Base-by-base conservation (phyloP, 1,284 basidiomycete genomes). In the Salmacisia buchloeana region DNA sequence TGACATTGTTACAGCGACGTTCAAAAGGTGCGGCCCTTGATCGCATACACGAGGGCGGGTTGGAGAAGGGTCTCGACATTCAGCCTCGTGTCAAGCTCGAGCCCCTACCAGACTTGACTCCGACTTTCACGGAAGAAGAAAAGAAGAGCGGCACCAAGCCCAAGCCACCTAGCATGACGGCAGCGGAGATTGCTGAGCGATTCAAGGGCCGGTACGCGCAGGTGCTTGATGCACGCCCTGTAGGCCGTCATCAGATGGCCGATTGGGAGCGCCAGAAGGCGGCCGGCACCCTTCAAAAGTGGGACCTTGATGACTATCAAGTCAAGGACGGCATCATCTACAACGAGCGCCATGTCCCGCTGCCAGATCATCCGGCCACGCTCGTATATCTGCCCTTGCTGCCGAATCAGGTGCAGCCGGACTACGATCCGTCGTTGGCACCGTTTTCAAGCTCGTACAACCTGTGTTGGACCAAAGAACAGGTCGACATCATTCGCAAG, bases 121-220 rank as follows among this genome's bases (percentile, higher is more conserved):
- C 49, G 6, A 10, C 27, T 15, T 23, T 43, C 12, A 45, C 59
- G 7, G 35, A 60, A 45, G 59, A 39, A 18, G 58, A 46, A 33
- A 59, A 59, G 45, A 38, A 60, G 21, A 63, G 60, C 10, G 57
- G 29, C 27, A 29, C 31, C 2, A 36, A 64, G 29, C 57, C 56
- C 9, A 49, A 60, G 39, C 61, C 63, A 6, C 45, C 57, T 13
- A 57, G 49, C 2, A 60, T 58, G 34, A 61, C 58, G 15, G 39
- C 66, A 6, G 66, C 62, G 27, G 45, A 59, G 31, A 63, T 69
- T 18, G 54, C 59, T 34, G 41, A 57, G 29, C 56, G 61, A 18
- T 69, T 67, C 43, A 62, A 63, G n/a, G 68, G 65, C 13, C 46
- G 66, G 12, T 69, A 69, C 34, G 63, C 66, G 18, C 66, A 43